Percentiles rank a stretch among this genome's conserved stretches.
Conservation (phyloP, 306 rosid genomes). For the Begonia peltatifolia region DNA sequence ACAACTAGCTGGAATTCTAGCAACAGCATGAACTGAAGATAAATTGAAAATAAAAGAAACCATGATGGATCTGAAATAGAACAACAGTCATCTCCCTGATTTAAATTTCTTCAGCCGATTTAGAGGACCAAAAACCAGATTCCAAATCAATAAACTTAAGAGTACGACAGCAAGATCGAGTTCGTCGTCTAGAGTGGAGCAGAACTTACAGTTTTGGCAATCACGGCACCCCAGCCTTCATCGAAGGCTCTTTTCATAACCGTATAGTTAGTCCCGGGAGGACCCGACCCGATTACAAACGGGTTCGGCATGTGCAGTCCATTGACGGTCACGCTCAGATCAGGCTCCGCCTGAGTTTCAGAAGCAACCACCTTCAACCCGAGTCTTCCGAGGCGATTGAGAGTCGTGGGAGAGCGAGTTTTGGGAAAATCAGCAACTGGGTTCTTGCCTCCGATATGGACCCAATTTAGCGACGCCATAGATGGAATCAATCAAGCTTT, state of each 20-base stretch:
- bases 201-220: constrained; percentile 83
- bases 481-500: constrained; percentile 7
- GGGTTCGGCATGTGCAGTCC: constrained; percentile 89
- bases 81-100: too few species aligned
- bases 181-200: neutral
- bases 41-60: too few species aligned
- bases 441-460: constrained; percentile 38
- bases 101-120: neutral
- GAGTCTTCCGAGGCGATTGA: constrained; percentile 26
- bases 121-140: constrained; percentile 8
- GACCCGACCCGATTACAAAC: constrained; percentile 92
- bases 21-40: too few species aligned
- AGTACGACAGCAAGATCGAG: too few species aligned
- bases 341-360: constrained; percentile 51
- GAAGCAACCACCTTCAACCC: constrained; percentile 63
- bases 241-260: constrained; percentile 98
- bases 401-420: constrained; percentile 15
- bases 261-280: constrained; percentile 96
- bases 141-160: neutral
- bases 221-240: constrained; percentile 99
- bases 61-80: too few species aligned
- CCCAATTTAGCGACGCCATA: constrained; percentile 60
- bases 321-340: constrained; percentile 79
- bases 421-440: constrained; percentile 36
- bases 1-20: too few species aligned